Conservation (phyloP, 1,284 basidiomycete species). For the Moesziomyces antarcticus region DNA sequence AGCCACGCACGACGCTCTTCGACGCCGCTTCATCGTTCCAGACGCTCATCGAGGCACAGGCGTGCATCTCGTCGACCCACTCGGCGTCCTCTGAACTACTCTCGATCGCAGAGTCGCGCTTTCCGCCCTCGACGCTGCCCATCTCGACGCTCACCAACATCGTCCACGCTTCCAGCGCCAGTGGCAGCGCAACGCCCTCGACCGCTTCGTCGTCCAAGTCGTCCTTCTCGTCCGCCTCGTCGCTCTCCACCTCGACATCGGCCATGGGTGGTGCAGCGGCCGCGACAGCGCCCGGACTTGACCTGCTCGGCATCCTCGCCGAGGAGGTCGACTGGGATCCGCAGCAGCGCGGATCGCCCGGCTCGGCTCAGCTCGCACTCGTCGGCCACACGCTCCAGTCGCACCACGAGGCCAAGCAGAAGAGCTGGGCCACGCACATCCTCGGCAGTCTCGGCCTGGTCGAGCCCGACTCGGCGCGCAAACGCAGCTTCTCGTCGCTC, state of each 20-base stretch:
- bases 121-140: constrained; percentile 38
- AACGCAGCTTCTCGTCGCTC: constrained; percentile 14
- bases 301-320: constrained; percentile 30
- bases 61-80: constrained; percentile 32
- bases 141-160: constrained; percentile 26
- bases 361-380: constrained; percentile 13
- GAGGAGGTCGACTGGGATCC: constrained; percentile 46
- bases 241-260: constrained; percentile 19
- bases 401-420: constrained; percentile 31
- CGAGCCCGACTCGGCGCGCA: constrained; percentile 11
- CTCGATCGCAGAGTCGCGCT: constrained; percentile 27
- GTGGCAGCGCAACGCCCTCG: constrained; percentile 9
- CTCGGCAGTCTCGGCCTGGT: constrained; percentile 30
- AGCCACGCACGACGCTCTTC: constrained; percentile 23
- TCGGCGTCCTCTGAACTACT: constrained; percentile 42
- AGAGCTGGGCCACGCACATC: constrained; percentile 37
- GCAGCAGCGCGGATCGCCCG: constrained; percentile 21
- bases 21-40: constrained; percentile 39
- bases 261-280: constrained; percentile 5
- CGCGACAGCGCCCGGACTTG: constrained; percentile 30
- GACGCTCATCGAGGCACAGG: constrained; percentile 37
- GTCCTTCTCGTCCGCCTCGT: constrained; percentile 36
- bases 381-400: constrained; percentile 20
- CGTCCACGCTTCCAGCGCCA: constrained; percentile 6
- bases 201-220: constrained; percentile 27